Conservation (phyloP, 1,284 basidiomycete species). For the Gomphus bonarii region DNA sequence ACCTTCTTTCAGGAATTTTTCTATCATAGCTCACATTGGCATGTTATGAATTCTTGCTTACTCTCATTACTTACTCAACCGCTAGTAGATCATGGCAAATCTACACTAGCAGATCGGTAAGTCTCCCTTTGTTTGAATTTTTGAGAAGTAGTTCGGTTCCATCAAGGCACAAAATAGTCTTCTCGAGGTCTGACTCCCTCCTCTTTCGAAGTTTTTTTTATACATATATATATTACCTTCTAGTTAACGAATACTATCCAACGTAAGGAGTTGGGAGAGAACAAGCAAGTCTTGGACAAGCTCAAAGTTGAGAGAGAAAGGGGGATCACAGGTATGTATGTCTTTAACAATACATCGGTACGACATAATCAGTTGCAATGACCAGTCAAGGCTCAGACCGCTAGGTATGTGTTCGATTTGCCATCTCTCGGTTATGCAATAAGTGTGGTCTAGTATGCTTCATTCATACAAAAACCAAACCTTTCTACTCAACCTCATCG, state of each 20-base stretch:
- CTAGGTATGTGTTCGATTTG: slow-evolving; percentile 40
- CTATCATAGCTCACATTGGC: slow-evolving; percentile 92
- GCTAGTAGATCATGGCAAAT: slow-evolving; percentile 77
- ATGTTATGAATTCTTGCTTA: slow-evolving; percentile 11
- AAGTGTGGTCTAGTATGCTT: slow-evolving; percentile 55
- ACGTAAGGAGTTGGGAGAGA: slow-evolving; percentile 50
- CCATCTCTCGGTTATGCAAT: slow-evolving; percentile 1
- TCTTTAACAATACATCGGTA: not conserved
- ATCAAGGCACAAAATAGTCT: slow-evolving; percentile 31
- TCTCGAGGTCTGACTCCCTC: slow-evolving; percentile 43
- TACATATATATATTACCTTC: too few relatives aligned
- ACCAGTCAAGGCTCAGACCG: slow-evolving; percentile 83
- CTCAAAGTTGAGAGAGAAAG: slow-evolving; percentile 94
- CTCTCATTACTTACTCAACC: not conserved
- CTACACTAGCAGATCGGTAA: slow-evolving; percentile 80
- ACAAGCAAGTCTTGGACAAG: slow-evolving; percentile 90
- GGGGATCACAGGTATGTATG: slow-evolving; percentile 70
- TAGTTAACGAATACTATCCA: slow-evolving; percentile 84
- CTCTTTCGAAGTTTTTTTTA: not conserved
- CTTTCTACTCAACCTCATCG: slow-evolving; percentile 90
- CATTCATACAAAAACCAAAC: slow-evolving; percentile 41
- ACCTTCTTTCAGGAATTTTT: slow-evolving; percentile 65
- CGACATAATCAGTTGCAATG: slow-evolving; percentile 4
- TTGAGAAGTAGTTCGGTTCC: not conserved
- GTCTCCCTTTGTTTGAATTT: slow-evolving; percentile 17